These are phyloP conservation scores for Nyssa sinensis DNA, from an alignment of 148 eudicot species.

Conservation along the genomic window DNA sequence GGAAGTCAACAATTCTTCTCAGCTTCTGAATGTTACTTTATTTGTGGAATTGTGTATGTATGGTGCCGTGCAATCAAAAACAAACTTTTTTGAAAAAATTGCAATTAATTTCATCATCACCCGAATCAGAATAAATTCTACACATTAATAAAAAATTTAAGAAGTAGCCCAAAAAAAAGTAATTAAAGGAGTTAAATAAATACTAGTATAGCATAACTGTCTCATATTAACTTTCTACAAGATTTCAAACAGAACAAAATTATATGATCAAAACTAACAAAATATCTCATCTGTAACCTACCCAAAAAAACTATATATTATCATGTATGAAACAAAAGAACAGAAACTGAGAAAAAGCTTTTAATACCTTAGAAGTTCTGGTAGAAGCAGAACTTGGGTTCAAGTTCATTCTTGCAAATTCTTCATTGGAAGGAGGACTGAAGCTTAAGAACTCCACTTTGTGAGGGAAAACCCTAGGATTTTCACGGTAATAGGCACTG, in stretches of 20 bases:
- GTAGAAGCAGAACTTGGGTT: constrained; percentile 23
- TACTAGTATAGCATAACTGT: neutral
- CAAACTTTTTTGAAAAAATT: neutral
- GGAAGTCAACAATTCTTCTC: no score
- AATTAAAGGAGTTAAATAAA: neutral
- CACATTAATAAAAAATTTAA: neutral
- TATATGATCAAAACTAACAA: neutral
- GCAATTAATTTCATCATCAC: neutral
- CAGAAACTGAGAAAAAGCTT: neutral
- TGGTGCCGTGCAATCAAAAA: neutral
- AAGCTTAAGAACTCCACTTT: constrained; percentile 24
- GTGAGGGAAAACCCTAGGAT: constrained; percentile 23
- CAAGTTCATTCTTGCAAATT: constrained; percentile 27
- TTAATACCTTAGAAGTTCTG: constrained; percentile 38
- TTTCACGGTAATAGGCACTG: constrained; percentile 27
- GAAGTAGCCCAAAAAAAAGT: neutral
- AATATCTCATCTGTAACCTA: no score
- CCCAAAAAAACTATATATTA: no score
- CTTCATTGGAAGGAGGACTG: constrained; percentile 22
- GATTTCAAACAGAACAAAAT: neutral
- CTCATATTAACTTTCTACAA: neutral
- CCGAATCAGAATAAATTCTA: constrained; percentile 4
- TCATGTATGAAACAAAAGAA: neutral
- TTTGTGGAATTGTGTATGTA: neutral
- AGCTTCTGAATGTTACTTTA: no score